phyloP scores from a whole-genome alignment of 306 rosid genomes.

The Albizia julibrissin region DNA sequence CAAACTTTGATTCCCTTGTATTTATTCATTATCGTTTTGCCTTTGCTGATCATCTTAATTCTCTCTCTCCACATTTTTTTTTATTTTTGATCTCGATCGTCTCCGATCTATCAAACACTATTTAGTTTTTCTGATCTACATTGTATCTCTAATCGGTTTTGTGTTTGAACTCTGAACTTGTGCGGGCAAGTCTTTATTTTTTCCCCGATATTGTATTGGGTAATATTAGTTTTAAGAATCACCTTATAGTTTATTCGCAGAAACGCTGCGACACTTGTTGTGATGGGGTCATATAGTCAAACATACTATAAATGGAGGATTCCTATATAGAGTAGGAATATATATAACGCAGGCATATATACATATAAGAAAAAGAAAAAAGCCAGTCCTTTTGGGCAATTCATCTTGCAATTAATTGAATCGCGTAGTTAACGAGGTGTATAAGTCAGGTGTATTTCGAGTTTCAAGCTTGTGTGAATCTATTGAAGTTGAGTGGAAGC shows the following conservation, averaged over 20 bases:
- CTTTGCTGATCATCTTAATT: neutral
- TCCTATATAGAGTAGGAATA: neutral
- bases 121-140: neutral
- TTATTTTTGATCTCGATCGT: neutral
- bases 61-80: neutral
- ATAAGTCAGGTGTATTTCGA: slow-evolving; percentile 18
- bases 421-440: slow-evolving; percentile 3
- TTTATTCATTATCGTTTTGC: neutral
- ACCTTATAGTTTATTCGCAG: neutral
- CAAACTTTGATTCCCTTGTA: neutral
- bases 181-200: neutral
- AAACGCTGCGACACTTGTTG: neutral
- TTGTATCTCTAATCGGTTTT: neutral
- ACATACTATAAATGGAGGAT: neutral
- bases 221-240: neutral
- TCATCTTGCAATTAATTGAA: neutral
- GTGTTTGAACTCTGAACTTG: neutral
- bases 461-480: slow-evolving; percentile 29
- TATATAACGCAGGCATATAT: neutral
- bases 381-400: neutral
- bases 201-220: neutral
- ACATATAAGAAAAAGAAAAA: neutral
- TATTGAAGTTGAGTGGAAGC: slow-evolving; percentile 16
- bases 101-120: slow-evolving; percentile 24
- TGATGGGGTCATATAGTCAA: neutral